These are phyloP conservation scores for Solanum clarkiae DNA, from an alignment of 257 asterid genomes.

Conservation along the genomic window DNA sequence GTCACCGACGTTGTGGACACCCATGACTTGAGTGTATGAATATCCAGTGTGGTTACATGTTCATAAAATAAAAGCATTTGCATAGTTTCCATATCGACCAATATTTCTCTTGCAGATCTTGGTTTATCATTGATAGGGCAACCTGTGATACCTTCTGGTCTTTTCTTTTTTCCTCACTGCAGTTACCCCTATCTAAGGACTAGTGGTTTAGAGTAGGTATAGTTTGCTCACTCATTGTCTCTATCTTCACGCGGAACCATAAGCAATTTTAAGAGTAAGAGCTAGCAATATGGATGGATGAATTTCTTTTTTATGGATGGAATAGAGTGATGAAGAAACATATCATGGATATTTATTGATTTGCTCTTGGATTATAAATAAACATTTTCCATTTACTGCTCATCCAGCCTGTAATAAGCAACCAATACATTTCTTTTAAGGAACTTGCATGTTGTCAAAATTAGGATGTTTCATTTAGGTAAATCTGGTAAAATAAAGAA, in stretches of 20 bases:
- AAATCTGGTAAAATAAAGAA: not conserved
- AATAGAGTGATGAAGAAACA: not conserved
- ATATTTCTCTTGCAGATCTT: not conserved
- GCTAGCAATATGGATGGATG: not conserved
- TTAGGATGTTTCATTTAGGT: not conserved
- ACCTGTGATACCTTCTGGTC: not conserved
- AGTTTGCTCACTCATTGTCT: not conserved
- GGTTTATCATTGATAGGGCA: not conserved
- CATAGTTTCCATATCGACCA: not conserved
- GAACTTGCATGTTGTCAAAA: not conserved
- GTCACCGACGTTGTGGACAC: not conserved
- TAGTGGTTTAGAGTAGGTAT: not conserved
- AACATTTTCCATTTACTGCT: not conserved
- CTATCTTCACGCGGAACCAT: not conserved
- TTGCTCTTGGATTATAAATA: not conserved
- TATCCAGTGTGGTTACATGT: not conserved
- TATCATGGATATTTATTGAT: not conserved
- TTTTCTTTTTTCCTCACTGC: not conserved
- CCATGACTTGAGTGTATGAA: not conserved
- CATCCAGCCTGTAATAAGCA: not conserved
- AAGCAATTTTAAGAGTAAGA: not conserved
- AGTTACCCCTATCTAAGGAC: not conserved
- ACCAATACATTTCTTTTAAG: not conserved
- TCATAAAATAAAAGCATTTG: not conserved
- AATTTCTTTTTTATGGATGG: not conserved